These are phyloP conservation scores for Biscutella laevigata DNA, from an alignment of 441 rosid species.

Conservation along the genomic window DNA sequence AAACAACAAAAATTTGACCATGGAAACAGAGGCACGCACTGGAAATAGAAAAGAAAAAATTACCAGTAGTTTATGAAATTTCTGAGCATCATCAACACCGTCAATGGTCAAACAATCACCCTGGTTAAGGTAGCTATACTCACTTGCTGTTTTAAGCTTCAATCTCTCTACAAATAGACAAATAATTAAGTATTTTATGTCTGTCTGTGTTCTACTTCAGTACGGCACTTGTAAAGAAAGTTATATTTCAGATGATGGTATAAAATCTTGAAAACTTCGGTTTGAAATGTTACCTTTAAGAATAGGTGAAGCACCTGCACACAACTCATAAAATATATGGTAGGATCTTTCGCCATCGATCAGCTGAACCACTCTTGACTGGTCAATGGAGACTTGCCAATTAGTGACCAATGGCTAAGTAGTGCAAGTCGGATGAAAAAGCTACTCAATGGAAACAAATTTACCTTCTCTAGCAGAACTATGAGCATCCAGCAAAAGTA, in stretches of 20 bases:
- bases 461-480: slow-evolving; percentile 96
- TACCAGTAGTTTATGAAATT: slow-evolving; percentile 68
- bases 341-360: slow-evolving; percentile 84
- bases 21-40: slow-evolving; percentile 3
- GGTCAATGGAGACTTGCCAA: slow-evolving; percentile 33
- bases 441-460: slow-evolving; percentile 10
- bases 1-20: slow-evolving; percentile 1
- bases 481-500: slow-evolving; percentile 10
- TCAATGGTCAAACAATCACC: slow-evolving; percentile 70
- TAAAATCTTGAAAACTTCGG: not conserved
- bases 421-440: slow-evolving; percentile 18
- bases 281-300: slow-evolving; percentile 60
- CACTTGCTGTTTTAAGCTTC: slow-evolving; percentile 67
- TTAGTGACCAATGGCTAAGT: slow-evolving; percentile 25
- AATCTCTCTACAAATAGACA: slow-evolving; percentile 50
- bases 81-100: slow-evolving; percentile 68
- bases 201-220: slow-evolving; percentile 6
- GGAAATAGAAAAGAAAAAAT: slow-evolving; percentile 16
- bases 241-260: not conserved
- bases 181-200: not conserved
- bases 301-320: slow-evolving; percentile 83
- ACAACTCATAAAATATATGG: slow-evolving; percentile 86
- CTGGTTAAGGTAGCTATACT: slow-evolving; percentile 77
- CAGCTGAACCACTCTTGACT: slow-evolving; percentile 95
- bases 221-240: not conserved